Percentiles rank a stretch among this genome's conserved stretches.
phyloP scores from a whole-genome alignment of 1,284 basidiomycete species.

The Porodaedalea pini region DNA sequence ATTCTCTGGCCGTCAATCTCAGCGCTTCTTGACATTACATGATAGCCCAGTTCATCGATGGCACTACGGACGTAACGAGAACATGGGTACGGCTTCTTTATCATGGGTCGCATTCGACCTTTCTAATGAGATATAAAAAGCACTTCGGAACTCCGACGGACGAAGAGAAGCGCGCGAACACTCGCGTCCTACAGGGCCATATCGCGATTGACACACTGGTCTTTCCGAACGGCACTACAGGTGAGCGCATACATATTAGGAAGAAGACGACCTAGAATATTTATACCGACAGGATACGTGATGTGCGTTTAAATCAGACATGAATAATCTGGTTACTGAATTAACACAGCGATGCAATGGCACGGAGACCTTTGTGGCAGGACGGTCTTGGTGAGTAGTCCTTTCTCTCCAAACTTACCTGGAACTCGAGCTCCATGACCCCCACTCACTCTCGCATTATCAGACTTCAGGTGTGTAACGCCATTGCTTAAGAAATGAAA shows the following conservation, averaged over 20 bases:
- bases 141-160: slow-evolving; percentile 86
- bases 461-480: slow-evolving; percentile 41
- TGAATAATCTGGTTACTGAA: background rate
- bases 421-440: background rate
- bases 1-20: background rate
- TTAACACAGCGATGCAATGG: slow-evolving; percentile 72
- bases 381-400: slow-evolving; percentile 75
- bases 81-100: slow-evolving; percentile 61
- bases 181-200: slow-evolving; percentile 93
- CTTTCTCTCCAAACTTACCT: background rate
- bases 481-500: slow-evolving; percentile 35
- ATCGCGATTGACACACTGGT: slow-evolving; percentile 86
- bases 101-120: background rate
- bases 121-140: slow-evolving; percentile 35
- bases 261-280: background rate
- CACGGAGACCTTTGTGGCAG: slow-evolving; percentile 82
- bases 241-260: slow-evolving; percentile 32
- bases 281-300: background rate
- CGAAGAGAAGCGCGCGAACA: slow-evolving; percentile 87
- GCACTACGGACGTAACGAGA: slow-evolving; percentile 92
- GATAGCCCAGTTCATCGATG: slow-evolving; percentile 83
- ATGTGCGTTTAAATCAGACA: background rate
- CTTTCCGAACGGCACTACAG: slow-evolving; percentile 88
- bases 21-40: background rate
- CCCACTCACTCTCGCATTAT: background rate